Conservation (phyloP, 352 stramenopile species). For the Phytophthora multivora region DNA sequence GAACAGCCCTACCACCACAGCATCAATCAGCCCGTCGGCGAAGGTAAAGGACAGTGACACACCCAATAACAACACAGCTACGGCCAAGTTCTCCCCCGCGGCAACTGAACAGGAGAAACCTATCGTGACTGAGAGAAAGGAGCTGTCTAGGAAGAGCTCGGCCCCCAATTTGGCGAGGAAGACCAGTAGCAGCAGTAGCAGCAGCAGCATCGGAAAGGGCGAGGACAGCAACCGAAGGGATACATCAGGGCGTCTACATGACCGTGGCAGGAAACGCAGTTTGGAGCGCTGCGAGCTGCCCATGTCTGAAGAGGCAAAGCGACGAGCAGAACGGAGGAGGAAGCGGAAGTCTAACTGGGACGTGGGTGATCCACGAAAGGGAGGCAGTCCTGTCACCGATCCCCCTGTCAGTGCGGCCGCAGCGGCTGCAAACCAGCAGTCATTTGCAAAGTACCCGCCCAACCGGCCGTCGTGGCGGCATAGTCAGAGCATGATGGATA, state of each 20-base stretch:
- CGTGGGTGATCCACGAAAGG: constrained; percentile 71
- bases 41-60: constrained; percentile 53
- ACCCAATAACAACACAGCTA: constrained; percentile 29
- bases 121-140: constrained; percentile 18
- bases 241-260: constrained; percentile 13
- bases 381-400: constrained; percentile 38
- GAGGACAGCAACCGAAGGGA: constrained; percentile 22
- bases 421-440: constrained; percentile 46
- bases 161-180: constrained; percentile 25
- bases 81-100: constrained; percentile 33
- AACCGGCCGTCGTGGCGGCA: constrained; percentile 63
- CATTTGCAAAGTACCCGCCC: constrained; percentile 61
- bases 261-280: constrained; percentile 47
- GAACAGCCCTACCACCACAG: constrained; percentile 41
- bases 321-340: constrained; percentile 64
- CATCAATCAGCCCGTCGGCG: constrained; percentile 57
- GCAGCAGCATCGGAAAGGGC: constrained; percentile 27
- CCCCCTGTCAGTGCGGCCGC: constrained; percentile 33
- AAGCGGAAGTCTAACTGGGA: constrained; percentile 85
- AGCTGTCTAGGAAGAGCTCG: constrained; percentile 15
- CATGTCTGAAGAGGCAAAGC: constrained; percentile 62
- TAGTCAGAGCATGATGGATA: constrained; percentile 65
- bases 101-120: constrained; percentile 11
- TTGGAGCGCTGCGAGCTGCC: constrained; percentile 40
- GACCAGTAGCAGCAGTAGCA: constrained; percentile 40